Evolutionary conservation across 2,329 filamentous ascomycete genomes (phyloP).

Genomic region (Torrubiellomyces zombiae): DNA sequence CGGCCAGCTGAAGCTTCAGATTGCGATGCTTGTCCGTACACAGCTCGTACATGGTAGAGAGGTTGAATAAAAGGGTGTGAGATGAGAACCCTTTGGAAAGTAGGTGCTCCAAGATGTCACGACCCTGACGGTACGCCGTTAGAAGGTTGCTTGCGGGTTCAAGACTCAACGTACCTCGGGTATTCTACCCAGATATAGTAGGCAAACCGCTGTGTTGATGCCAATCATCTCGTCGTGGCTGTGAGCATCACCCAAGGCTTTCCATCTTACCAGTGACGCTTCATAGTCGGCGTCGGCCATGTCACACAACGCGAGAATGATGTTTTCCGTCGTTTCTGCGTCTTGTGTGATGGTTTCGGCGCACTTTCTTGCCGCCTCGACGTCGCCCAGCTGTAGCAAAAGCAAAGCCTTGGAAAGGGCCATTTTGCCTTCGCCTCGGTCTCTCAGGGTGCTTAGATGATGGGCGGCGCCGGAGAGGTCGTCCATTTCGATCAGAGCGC

Average conservation of each 20-base stretch:
- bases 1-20: constrained; percentile 55
- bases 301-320: constrained; percentile 52
- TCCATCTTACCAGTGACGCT: constrained; percentile 47
- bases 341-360: constrained; percentile 18
- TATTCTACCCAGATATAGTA: constrained; percentile 68
- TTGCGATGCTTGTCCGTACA: constrained; percentile 61
- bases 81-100: constrained; percentile 49
- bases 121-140: constrained; percentile 33
- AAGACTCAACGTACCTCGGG: constrained; percentile 35
- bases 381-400: constrained; percentile 64
- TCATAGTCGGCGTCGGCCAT: constrained; percentile 66
- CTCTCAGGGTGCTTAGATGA: constrained; percentile 47
- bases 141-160: constrained; percentile 2
- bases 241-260: constrained; percentile 22
- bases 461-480: constrained; percentile 65
- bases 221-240: constrained; percentile 49
- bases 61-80: constrained; percentile 70
- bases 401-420: constrained; percentile 44
- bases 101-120: constrained; percentile 47
- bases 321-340: constrained; percentile 21
- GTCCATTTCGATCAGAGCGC: constrained; percentile 68
- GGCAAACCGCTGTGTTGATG: constrained; percentile 71
- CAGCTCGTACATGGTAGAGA: constrained; percentile 82
- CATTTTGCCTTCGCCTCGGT: constrained; percentile 21
- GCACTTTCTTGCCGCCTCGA: constrained; percentile 45